Conservation (phyloP, 2,329 filamentous ascomycete genomes). For the Fusarium tanahbumbuense region DNA sequence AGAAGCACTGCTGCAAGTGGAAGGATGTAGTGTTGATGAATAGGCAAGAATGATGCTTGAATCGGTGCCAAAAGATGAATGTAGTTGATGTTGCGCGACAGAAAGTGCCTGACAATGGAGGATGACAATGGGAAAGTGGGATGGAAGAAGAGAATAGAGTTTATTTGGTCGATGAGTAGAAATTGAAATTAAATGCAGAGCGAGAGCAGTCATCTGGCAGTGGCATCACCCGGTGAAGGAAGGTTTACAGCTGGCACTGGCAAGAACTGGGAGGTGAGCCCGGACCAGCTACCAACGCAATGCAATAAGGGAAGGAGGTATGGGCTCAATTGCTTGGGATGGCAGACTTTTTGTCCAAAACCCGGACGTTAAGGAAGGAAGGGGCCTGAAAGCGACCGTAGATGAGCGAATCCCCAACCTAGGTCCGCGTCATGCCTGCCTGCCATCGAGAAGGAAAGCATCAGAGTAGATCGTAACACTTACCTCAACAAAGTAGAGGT, state of each 20-base stretch:
- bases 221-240: not conserved
- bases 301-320: not conserved
- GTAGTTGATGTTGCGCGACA: conserved; percentile 8
- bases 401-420: not conserved
- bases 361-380: not conserved
- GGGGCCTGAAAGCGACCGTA: not conserved
- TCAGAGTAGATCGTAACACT: not conserved
- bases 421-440: not conserved
- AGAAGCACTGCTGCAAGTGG: conserved; percentile 28
- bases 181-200: not conserved
- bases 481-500: not conserved
- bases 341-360: not conserved
- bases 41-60: conserved; percentile 42
- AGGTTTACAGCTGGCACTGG: conserved; percentile 13
- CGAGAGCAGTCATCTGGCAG: not conserved
- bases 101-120: conserved; percentile 13
- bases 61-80: conserved; percentile 24
- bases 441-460: not conserved
- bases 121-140: conserved; percentile 11
- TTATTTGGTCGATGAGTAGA: conserved; percentile 6
- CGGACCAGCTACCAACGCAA: not conserved
- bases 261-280: conserved; percentile 6
- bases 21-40: conserved; percentile 23
- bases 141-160: conserved; percentile 24
- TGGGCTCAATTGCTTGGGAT: not conserved